phyloP scores from a whole-genome alignment of 768 basidiomycete species.

The Serendipita indica region DNA sequence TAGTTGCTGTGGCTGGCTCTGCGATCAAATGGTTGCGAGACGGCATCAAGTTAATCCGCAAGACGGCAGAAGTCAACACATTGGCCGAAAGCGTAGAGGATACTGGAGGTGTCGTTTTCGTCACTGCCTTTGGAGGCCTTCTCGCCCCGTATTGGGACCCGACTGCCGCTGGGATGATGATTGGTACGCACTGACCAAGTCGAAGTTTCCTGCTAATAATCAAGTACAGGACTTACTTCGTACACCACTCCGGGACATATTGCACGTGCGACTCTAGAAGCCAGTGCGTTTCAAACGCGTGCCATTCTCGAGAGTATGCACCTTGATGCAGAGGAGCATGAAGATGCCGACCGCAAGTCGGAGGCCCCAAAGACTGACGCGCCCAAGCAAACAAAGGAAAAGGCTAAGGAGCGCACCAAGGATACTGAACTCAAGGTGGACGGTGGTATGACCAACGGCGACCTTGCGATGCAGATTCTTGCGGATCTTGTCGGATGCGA shows the following conservation, averaged over 20 bases:
- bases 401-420: conserved; percentile 28
- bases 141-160: conserved; percentile 98
- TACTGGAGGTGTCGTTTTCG: conserved; percentile 88
- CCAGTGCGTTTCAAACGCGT: conserved; percentile 89
- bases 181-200: conserved; percentile 34
- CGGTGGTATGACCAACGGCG: conserved; percentile 96
- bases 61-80: conserved; percentile 70
- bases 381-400: no score
- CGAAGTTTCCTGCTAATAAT: background rate
- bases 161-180: conserved; percentile 70
- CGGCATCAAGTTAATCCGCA: conserved; percentile 66
- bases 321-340: conserved; percentile 62
- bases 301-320: conserved; percentile 95
- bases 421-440: conserved; percentile 86
- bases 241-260: conserved; percentile 89
- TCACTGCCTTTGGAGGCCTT: conserved; percentile 90
- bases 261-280: conserved; percentile 87
- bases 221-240: conserved; percentile 47
- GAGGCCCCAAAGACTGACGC: no score
- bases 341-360: background rate
- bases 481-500: conserved; percentile 86
- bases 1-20: conserved; percentile 87
- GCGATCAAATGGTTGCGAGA: conserved; percentile 95
- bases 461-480: conserved; percentile 71
- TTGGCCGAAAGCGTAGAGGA: conserved; percentile 63